Evolutionary conservation across 805 yeast species (phyloP).

Genomic region (Huiozyma naganishii): DNA sequence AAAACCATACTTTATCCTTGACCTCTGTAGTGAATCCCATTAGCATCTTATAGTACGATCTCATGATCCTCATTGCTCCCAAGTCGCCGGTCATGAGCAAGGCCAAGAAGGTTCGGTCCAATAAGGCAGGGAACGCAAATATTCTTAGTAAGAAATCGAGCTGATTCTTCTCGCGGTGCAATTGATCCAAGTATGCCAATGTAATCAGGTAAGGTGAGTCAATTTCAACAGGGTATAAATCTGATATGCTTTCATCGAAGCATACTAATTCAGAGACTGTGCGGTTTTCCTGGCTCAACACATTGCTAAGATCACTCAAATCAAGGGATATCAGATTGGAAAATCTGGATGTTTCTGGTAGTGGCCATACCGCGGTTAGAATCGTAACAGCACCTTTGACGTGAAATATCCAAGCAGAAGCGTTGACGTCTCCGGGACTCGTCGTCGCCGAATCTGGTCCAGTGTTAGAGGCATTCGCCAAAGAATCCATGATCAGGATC

Average conservation of each 20-base stretch:
- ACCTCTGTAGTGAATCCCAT: constrained; percentile 76
- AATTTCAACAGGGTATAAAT: constrained; percentile 74
- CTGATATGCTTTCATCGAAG: constrained; percentile 77
- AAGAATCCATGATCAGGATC: constrained; percentile 80
- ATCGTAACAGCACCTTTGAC: constrained; percentile 96
- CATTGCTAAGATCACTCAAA: constrained; percentile 77
- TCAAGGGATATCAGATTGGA: constrained; percentile 73
- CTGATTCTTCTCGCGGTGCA: constrained; percentile 71
- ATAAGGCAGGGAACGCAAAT: constrained; percentile 86
- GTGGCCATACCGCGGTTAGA: constrained; percentile 88
- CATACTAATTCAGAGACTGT: constrained; percentile 55
- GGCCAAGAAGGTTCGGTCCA: constrained; percentile 71
- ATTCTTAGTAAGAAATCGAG: constrained; percentile 79
- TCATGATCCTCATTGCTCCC: constrained; percentile 83
- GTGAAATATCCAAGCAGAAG: constrained; percentile 91
- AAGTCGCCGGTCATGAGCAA: constrained; percentile 75
- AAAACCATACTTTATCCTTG: constrained; percentile 87
- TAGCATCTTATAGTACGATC: constrained; percentile 73
- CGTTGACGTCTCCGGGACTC: constrained; percentile 23
- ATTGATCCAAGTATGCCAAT: constrained; percentile 72
- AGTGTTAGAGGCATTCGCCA: constrained; percentile 72
- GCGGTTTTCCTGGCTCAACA: constrained; percentile 27
- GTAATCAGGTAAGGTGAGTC: constrained; percentile 81
- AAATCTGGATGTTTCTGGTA: constrained; percentile 58
- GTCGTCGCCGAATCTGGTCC: neutral